phyloP scores from a whole-genome alignment of 2,329 filamentous ascomycete species.

The Thielaviopsis punctulata region DNA sequence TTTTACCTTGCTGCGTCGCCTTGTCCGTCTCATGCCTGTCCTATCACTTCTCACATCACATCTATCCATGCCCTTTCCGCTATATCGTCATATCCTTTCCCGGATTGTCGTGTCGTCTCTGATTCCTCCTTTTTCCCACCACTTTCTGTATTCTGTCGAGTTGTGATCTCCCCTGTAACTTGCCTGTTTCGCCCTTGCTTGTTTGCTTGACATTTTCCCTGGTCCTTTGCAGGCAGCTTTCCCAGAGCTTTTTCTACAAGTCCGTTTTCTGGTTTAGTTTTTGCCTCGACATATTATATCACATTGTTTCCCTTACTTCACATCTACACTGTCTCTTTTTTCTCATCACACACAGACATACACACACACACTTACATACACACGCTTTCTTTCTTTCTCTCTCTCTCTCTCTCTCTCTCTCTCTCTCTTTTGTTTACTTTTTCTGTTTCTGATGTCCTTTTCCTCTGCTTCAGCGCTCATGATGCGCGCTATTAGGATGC shows the following conservation, averaged over 20 bases:
- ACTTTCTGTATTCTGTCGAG: neutral
- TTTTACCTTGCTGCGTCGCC: neutral
- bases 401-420: neutral
- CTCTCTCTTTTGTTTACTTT: neutral
- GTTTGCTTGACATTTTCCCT: neutral
- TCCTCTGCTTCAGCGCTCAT: constrained; percentile 3
- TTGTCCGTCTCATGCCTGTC: neutral
- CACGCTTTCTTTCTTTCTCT: neutral
- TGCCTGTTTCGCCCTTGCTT: neutral
- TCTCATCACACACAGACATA: neutral
- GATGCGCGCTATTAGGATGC: constrained; percentile 8
- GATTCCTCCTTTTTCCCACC: neutral
- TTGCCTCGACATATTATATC: no score
- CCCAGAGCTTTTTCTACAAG: neutral
- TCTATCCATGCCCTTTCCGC: neutral
- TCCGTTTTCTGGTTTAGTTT: no score
- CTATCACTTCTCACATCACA: no score
- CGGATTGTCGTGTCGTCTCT: neutral
- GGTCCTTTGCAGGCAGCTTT: neutral
- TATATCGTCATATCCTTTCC: neutral
- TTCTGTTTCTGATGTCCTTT: neutral
- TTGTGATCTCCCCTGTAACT: neutral
- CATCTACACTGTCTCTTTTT: neutral
- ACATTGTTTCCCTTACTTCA: no score
- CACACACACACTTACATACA: neutral